Evolutionary conservation across 1,284 basidiomycete genomes (phyloP), one percentile per base, ranked within the genome.

Genomic region (Boletus sp.): DNA sequence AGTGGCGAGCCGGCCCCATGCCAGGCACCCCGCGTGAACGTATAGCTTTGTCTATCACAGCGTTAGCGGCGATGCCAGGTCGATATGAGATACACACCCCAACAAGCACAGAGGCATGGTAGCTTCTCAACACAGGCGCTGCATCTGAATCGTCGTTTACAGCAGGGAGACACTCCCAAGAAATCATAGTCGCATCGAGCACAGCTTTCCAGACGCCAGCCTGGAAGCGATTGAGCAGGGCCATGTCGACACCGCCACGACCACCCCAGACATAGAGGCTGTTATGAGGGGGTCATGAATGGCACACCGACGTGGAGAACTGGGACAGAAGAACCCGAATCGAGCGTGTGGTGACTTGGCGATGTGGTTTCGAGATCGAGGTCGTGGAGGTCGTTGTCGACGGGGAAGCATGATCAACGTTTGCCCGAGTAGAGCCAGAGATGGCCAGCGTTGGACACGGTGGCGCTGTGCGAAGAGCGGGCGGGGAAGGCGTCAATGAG

Each of bases 371-470:
- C 65, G 46, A 70, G 50, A 21, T 73, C 56, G 40, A 78, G 65
- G 28, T 66, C 47, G 44, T 78, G 76, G 50, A 75, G 58, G 1
- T 69, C 65, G 30, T 67, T 69, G 55, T 75, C 71, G 25, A 81
- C 73, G 5, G 81, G 81, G 23, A 67, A 66, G 44, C 79, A 74
- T 0, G 81, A 78, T 55, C 71, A 72, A 49, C 72, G 68, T 62
- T 82, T 81, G 33, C 81, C 80, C 10, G 76, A 73, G 58, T 79
- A 80, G 59, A 80, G 56, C n/a, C n/a, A n/a, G n/a, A 75, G 66
- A 30, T 62, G 62, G 11, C 71, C 73, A 10, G 63, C 16, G 17
- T 64, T 55, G 6, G 74, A 68, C 13, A 76, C 63, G 7, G 69
- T 66, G 8, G 71, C 60, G 37, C 68, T n/a, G 61, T 73, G 71